These are phyloP conservation scores for Penicillium hesseltinei DNA, from an alignment of 2,329 filamentous ascomycete genomes.

Conservation along the genomic window DNA sequence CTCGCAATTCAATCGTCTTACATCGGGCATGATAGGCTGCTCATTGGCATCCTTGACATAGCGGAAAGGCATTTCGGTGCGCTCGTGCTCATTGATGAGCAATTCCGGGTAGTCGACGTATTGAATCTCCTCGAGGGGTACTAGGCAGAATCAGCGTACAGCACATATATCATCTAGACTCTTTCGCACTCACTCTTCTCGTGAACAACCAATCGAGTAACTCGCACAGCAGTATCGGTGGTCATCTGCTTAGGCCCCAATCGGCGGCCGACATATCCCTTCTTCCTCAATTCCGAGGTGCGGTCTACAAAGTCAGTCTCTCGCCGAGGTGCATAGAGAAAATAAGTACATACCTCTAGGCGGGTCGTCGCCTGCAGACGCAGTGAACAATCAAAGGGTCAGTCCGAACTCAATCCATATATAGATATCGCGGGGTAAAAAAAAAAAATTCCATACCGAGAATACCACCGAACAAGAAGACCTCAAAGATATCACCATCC, in stretches of 20 bases:
- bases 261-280: conserved; percentile 83
- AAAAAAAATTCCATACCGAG: conserved; percentile 60
- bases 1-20: conserved; percentile 46
- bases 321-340: not conserved
- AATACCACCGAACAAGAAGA: conserved; percentile 94
- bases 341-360: conserved; percentile 67
- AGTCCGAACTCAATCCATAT: not conserved
- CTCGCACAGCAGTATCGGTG: conserved; percentile 92
- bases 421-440: not conserved
- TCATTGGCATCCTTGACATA: conserved; percentile 78
- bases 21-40: conserved; percentile 86
- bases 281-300: conserved; percentile 90
- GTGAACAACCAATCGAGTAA: conserved; percentile 85
- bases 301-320: conserved; percentile 60
- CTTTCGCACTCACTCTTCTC: conserved; percentile 61
- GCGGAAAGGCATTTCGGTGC: conserved; percentile 95
- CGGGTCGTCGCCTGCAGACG: conserved; percentile 75
- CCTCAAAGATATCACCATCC: conserved; percentile 79
- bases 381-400: conserved; percentile 7
- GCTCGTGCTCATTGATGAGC: conserved; percentile 85
- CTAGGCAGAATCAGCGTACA: conserved; percentile 45
- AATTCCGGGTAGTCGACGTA: conserved; percentile 90
- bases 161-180: not conserved
- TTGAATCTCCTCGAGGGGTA: conserved; percentile 71
- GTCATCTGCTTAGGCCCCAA: conserved; percentile 96